Percentiles rank a stretch among this genome's conserved stretches.
Evolutionary conservation across 73 alveolate genomes (phyloP).

Genomic region (Paramecium sexaurelia): DNA sequence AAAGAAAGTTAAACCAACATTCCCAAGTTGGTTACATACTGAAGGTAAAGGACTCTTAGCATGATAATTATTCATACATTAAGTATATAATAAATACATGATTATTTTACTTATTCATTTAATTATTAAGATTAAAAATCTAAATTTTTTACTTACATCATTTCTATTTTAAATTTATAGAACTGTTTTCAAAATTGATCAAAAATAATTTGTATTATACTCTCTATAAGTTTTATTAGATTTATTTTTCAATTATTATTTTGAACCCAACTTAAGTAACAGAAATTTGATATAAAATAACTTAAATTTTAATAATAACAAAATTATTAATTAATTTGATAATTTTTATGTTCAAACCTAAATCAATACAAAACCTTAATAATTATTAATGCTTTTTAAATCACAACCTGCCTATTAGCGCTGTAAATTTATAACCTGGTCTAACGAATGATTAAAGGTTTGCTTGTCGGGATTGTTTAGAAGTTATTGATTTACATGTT

Average conservation of each 20-base stretch:
- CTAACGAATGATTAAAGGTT: not conserved
- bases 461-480: not conserved
- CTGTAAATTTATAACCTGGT: not conserved
- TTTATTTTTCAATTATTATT: too few relatives aligned
- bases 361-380: not conserved
- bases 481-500: not conserved
- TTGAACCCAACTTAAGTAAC: too few relatives aligned
- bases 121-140: too few relatives aligned
- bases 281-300: too few relatives aligned
- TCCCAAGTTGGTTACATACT: conserved; percentile 48
- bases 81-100: not conserved
- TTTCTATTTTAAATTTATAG: too few relatives aligned
- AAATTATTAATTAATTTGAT: not conserved
- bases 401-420: not conserved
- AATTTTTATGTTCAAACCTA: not conserved
- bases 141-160: too few relatives aligned
- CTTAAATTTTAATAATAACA: too few relatives aligned
- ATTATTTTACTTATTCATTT: not conserved
- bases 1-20: conserved; percentile 50
- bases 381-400: not conserved
- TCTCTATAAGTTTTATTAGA: too few relatives aligned
- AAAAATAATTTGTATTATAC: too few relatives aligned
- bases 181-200: too few relatives aligned
- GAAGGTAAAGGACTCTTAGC: conserved; percentile 33
- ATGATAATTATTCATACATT: not conserved